Base-by-base conservation (phyloP, 331 rosid genomes). In the Malus hybrid region DNA sequence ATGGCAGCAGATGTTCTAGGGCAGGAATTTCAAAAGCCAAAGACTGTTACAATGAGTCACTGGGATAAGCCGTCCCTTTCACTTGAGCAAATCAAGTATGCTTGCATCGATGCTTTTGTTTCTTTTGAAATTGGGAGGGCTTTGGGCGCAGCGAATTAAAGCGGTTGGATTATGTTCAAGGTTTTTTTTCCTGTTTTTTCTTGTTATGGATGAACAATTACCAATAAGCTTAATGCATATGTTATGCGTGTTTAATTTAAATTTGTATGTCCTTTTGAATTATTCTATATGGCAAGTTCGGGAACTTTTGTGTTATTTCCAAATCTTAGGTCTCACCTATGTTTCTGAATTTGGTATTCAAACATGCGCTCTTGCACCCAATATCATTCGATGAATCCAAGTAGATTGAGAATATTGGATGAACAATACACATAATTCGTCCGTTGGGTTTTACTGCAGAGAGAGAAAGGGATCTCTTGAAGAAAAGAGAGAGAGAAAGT, bases 71-170 rank as follows among this genome's bases (percentile, higher is more conserved):
- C 42, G 14, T 20, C n/a, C 13, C 79, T 80, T 12, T 15, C 73
- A 13, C n/a, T 5, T 42, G 62, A 2, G 26, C 84, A 80, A 60
- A 28, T 80, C 10, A n/a, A 32, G 70, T 80, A 80, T 32, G 84
- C 84, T 4, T 71, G 65, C 67, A 9, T 72, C 9, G 84, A 80
- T 15, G 73, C 82, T 56, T 78, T 63, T 15, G 57, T 65, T 29
- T 72, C 82, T 9, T 78, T 71, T 19, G 77, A 71, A 76, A 71
- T 71, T 74, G 82, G 72, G 63, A 67, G 78, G 55, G 68, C 11
- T 33, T 71, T 66, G 22, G 3, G n/a, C 4, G 69, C 67, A 7
- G 69, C 69, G 11, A 50, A 50, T 15, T 50, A 15, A 50, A 5
- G n/a, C 55, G 7, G 46, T 32, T 33, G 7, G 20, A 30, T n/a